A percentile compares a stretch with the other conserved stretches of the same genome.
Conservation (phyloP, 495 filamentous ascomycete genomes). For the Barbatosphaeria neglecta region DNA sequence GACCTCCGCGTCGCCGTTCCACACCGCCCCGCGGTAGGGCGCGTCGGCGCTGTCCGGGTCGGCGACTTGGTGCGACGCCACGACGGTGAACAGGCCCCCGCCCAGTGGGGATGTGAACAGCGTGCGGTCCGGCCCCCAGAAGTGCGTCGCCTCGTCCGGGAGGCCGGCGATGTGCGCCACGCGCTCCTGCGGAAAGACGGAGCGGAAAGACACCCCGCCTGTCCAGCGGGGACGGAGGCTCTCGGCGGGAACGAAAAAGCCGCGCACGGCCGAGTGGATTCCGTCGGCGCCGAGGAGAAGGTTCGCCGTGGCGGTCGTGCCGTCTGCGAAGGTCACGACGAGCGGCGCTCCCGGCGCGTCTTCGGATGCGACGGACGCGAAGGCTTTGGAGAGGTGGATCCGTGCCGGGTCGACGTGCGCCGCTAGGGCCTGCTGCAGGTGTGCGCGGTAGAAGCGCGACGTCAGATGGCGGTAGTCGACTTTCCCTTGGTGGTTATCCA, state of each 20-base stretch:
- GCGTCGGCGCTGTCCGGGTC: constrained; percentile 25
- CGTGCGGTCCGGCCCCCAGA: constrained; percentile 36
- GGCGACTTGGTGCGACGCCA: constrained; percentile 29
- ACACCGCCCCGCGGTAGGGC: constrained; percentile 24
- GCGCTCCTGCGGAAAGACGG: constrained; percentile 31
- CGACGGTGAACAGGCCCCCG: constrained; percentile 30
- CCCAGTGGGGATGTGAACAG: constrained; percentile 38
- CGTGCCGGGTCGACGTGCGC: constrained; percentile 24
- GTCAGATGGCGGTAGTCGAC: constrained; percentile 31
- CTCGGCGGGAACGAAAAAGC: constrained; percentile 22
- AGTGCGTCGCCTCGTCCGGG: constrained; percentile 34
- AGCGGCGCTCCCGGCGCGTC: constrained; percentile 3
- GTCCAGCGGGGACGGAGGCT: constrained; percentile 28
- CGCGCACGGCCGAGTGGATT: constrained; percentile 16
- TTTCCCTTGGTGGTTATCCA: constrained; percentile 23
- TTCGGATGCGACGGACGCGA: constrained; percentile 7
- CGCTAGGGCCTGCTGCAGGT: constrained; percentile 33
- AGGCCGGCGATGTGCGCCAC: constrained; percentile 27
- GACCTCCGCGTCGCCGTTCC: constrained; percentile 29
- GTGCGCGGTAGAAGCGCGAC: constrained; percentile 33
- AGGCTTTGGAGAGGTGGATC: constrained; percentile 14
- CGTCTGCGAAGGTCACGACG: constrained; percentile 15
- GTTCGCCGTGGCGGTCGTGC: constrained; percentile 14
- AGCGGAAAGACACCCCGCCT: constrained; percentile 33
- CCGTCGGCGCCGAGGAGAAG: constrained; percentile 23